phyloP scores from a whole-genome alignment of 148 eudicot species.

The Silene conica region DNA sequence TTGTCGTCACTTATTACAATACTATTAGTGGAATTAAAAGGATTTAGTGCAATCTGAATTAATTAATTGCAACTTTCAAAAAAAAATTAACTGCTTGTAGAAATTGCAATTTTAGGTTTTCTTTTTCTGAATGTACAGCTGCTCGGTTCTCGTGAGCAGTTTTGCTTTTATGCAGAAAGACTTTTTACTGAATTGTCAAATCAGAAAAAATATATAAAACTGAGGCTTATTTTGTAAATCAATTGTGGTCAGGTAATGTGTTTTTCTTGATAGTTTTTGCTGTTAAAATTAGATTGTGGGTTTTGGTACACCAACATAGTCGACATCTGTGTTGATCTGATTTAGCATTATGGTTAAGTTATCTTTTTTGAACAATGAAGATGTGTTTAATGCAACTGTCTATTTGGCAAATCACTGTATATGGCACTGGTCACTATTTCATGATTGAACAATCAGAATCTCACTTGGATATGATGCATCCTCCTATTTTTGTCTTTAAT shows the following conservation, averaged over 20 bases:
- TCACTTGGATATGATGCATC: conserved; percentile 5
- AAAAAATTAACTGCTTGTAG: background rate
- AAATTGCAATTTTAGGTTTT: background rate
- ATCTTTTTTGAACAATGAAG: background rate
- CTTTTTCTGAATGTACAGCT: no score
- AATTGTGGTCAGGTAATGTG: background rate
- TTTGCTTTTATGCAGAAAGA: no score
- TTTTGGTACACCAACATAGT: background rate
- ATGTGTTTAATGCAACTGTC: background rate
- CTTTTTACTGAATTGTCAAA: no score
- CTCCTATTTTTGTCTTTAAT: conserved; percentile 10
- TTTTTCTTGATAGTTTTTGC: background rate
- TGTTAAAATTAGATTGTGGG: background rate
- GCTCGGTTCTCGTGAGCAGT: no score
- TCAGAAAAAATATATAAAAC: no score
- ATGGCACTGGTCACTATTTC: no score
- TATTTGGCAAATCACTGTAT: background rate
- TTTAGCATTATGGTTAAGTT: background rate
- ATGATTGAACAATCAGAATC: background rate
- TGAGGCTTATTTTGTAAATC: no score
- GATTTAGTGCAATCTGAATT: background rate
- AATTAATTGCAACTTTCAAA: background rate
- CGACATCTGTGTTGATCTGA: no score
- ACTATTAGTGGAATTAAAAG: background rate
- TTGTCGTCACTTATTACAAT: background rate